Evolutionary conservation across 345 rosid species (phyloP).

Genomic region (Populus euphratica): DNA sequence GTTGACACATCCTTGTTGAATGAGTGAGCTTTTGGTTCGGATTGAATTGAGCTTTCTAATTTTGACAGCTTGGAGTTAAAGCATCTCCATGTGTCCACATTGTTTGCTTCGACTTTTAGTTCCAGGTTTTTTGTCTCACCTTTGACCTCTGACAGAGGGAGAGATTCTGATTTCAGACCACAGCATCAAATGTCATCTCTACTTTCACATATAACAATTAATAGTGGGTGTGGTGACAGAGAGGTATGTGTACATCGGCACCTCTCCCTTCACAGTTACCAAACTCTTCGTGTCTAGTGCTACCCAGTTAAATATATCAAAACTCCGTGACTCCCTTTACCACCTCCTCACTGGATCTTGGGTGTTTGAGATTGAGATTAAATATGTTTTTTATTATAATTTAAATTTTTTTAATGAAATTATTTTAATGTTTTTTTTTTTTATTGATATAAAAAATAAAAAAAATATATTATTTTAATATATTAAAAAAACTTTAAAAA

Average conservation of each 20-base stretch:
- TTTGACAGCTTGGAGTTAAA: neutral
- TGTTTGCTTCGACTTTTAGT: neutral
- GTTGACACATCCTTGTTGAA: neutral
- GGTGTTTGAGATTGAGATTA: too few species aligned
- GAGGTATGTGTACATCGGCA: neutral
- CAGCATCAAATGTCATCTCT: neutral
- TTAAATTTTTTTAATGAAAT: too few species aligned
- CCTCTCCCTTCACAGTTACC: neutral
- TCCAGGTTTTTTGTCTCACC: conserved; percentile 3
- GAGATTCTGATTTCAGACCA: conserved; percentile 1
- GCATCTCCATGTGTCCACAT: neutral
- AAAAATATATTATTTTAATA: too few species aligned
- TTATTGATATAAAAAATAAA: too few species aligned
- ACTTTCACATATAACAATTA: neutral
- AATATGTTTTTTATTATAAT: too few species aligned
- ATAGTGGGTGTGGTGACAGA: neutral
- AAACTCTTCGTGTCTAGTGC: neutral
- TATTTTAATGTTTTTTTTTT: too few species aligned
- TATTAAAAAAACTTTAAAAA: too few species aligned
- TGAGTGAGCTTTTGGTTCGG: neutral
- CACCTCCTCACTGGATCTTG: neutral
- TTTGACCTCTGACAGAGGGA: neutral
- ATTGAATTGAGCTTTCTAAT: neutral
- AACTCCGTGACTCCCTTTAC: neutral
- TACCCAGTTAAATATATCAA: neutral